Conservation (phyloP, 2,329 filamentous ascomycete species). For the Dactylellina parvicollis region DNA sequence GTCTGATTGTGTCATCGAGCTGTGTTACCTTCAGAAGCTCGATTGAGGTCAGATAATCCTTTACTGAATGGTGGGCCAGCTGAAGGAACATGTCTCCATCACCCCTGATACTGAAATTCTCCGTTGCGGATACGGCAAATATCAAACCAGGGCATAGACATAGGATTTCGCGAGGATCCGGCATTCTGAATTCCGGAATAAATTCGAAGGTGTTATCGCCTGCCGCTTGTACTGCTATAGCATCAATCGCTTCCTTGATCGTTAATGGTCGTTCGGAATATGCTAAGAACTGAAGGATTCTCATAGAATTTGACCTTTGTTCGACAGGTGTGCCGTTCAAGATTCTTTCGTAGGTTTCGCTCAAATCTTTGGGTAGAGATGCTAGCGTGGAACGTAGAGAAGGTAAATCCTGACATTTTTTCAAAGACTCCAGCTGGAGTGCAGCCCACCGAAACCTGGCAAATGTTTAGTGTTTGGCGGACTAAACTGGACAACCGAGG, state of each 20-base stretch:
- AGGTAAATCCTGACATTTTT: conserved; percentile 52
- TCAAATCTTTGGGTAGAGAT: conserved; percentile 54
- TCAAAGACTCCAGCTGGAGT: conserved; percentile 59
- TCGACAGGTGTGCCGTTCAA: conserved; percentile 55
- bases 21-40: conserved; percentile 29
- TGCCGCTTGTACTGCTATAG: not conserved
- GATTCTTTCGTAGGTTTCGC: conserved; percentile 58
- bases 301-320: conserved; percentile 53
- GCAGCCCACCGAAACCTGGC: conserved; percentile 57
- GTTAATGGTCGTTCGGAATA: conserved; percentile 57
- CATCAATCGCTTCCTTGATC: conserved; percentile 6
- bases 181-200: conserved; percentile 53
- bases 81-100: conserved; percentile 17
- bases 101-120: not conserved
- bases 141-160: conserved; percentile 31
- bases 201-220: conserved; percentile 16
- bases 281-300: conserved; percentile 58
- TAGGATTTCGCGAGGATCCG: conserved; percentile 45
- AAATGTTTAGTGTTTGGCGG: too few species aligned
- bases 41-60: conserved; percentile 4
- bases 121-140: conserved; percentile 18
- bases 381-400: conserved; percentile 44
- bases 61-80: conserved; percentile 13
- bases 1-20: conserved; percentile 56
- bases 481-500: not conserved